Conservation (phyloP, 192 early-diverging fungal genomes). For the Coemansia sp. region DNA sequence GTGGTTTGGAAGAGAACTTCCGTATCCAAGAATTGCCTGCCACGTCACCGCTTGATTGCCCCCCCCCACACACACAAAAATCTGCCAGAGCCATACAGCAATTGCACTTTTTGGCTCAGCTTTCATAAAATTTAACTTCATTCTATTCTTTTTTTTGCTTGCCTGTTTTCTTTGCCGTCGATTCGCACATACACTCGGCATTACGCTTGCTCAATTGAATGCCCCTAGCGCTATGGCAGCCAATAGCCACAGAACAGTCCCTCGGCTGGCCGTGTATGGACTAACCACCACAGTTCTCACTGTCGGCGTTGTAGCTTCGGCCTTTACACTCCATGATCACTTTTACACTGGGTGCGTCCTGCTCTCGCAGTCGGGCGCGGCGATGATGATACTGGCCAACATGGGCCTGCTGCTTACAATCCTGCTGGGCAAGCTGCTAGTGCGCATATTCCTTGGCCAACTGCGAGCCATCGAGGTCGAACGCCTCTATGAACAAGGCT, state of each 20-base stretch:
- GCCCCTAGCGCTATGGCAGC: constrained; percentile 26
- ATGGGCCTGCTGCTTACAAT: constrained; percentile 78
- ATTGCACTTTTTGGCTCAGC: no score
- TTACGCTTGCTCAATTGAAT: constrained; percentile 5
- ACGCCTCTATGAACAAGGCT: constrained; percentile 96
- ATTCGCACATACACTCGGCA: neutral
- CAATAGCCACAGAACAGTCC: constrained; percentile 22
- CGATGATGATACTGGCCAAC: constrained; percentile 85
- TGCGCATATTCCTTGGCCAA: constrained; percentile 86
- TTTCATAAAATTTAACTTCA: neutral
- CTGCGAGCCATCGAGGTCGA: constrained; percentile 93
- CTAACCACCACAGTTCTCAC: constrained; percentile 67
- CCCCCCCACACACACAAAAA: no score
- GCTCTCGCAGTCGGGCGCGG: constrained; percentile 82
- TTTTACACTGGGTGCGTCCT: constrained; percentile 92
- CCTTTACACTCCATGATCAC: constrained; percentile 70
- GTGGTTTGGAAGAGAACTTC: neutral
- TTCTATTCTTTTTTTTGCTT: neutral
- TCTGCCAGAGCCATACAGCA: no score
- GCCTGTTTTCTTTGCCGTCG: neutral
- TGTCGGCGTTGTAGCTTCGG: constrained; percentile 61
- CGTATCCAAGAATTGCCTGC: constrained; percentile 3
- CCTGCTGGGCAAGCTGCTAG: constrained; percentile 72
- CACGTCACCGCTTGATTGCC: constrained; percentile 15
- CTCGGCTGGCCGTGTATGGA: constrained; percentile 72